A percentile compares a stretch with the other conserved stretches of the same genome.
phyloP scores from a whole-genome alignment of 352 stramenopile species.

The Pythium angustatum region DNA sequence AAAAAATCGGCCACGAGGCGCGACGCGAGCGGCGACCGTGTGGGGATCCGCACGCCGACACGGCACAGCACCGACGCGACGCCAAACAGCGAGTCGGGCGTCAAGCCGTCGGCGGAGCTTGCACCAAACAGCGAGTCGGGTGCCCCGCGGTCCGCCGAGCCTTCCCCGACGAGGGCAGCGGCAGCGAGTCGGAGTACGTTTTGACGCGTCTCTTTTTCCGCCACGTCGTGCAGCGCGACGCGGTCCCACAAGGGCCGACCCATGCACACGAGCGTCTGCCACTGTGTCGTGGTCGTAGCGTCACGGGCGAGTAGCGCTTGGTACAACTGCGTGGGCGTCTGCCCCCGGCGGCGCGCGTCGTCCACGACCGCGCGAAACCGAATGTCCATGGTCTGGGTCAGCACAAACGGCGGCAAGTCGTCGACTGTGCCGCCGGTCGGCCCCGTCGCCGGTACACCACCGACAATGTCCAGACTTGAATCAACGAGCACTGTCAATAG shows the following conservation, averaged over 20 bases:
- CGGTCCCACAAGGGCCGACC: not conserved
- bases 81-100: not conserved
- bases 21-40: not conserved
- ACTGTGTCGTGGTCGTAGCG: not conserved
- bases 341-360: not conserved
- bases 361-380: not conserved
- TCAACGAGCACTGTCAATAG: not conserved
- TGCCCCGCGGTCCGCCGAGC: not conserved
- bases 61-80: not conserved
- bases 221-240: not conserved
- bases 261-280: not conserved
- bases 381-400: constrained; percentile 1
- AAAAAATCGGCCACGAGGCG: not conserved
- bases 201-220: no score
- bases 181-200: no score
- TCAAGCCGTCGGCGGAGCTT: not conserved
- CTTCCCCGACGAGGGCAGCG: not conserved
- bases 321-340: not conserved
- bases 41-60: not conserved
- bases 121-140: not conserved
- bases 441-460: not conserved
- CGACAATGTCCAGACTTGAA: not conserved
- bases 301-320: not conserved
- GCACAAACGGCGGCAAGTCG: not conserved
- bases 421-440: not conserved